Evolutionary conservation across 2,329 filamentous ascomycete genomes (phyloP).

Genomic region (Plectosphaerella cucumerina): DNA sequence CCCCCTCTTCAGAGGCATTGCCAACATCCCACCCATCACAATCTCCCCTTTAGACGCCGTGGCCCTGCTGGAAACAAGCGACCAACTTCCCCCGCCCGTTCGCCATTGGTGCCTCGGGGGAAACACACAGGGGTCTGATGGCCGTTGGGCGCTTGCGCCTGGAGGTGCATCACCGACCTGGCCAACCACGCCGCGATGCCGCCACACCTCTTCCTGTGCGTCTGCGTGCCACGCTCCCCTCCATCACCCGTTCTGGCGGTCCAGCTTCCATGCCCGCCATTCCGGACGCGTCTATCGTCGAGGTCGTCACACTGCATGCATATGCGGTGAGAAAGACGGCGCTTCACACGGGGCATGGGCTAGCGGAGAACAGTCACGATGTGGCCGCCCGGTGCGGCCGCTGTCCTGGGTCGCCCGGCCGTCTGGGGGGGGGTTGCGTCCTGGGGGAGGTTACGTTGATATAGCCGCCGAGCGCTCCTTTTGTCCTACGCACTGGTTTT

Average conservation of each 20-base stretch:
- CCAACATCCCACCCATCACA: too few species aligned
- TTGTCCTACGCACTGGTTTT: background rate
- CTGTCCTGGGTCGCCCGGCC: background rate
- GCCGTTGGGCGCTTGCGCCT: background rate
- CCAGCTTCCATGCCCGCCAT: background rate
- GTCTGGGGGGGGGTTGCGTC: background rate
- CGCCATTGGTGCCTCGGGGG: background rate
- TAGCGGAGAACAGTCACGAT: background rate
- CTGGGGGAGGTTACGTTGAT: conserved; percentile 4
- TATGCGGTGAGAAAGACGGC: conserved; percentile 1
- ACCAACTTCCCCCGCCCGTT: background rate
- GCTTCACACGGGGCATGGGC: background rate
- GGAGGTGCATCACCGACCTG: background rate
- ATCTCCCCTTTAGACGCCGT: background rate
- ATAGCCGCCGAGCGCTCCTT: conserved; percentile 19
- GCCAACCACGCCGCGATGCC: background rate
- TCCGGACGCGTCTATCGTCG: conserved; percentile 3
- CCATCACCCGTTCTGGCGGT: background rate
- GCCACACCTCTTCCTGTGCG: background rate
- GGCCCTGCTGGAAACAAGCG: background rate
- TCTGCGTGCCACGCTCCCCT: background rate
- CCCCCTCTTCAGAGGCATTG: too few species aligned
- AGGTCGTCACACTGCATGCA: conserved; percentile 4
- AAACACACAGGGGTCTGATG: background rate
- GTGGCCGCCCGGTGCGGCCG: background rate